Conservation (phyloP, 192 early-diverging fungal genomes). For the Entophlyctis helioformis region DNA sequence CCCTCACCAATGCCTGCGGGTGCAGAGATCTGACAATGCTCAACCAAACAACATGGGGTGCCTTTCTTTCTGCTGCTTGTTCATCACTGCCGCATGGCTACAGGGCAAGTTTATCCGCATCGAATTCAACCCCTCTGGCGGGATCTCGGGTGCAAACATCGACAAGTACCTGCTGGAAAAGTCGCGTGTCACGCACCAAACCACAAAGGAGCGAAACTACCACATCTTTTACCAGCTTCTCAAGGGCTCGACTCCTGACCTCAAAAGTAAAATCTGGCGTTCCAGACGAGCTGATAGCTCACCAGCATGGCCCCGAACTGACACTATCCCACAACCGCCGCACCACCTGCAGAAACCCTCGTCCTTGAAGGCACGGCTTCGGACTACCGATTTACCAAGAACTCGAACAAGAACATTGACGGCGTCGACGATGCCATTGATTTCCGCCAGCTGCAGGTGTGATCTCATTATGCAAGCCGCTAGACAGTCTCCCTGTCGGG, state of each 20-base stretch:
- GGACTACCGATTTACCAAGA: slow-evolving; percentile 75
- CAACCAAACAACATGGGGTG: too few relatives aligned
- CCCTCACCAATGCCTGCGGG: too few relatives aligned
- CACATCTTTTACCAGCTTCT: slow-evolving; percentile 99
- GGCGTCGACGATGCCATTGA: slow-evolving; percentile 85
- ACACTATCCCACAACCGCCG: too few relatives aligned
- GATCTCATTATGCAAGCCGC: too few relatives aligned
- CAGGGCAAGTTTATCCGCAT: slow-evolving; percentile 97
- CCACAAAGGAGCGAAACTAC: slow-evolving; percentile 85
- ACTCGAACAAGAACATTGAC: slow-evolving; percentile 77
- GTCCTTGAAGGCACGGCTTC: slow-evolving; percentile 62
- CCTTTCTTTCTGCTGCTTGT: too few relatives aligned
- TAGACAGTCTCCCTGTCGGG: too few relatives aligned
- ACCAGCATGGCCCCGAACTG: too few relatives aligned
- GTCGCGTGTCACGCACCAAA: slow-evolving; percentile 88
- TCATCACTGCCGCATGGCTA: too few relatives aligned
- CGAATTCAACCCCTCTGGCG: slow-evolving; percentile 79
- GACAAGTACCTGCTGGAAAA: slow-evolving; percentile 97
- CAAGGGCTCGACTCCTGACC: slow-evolving; percentile 61
- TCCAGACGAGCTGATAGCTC: too few relatives aligned
- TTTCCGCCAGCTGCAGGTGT: slow-evolving; percentile 63
- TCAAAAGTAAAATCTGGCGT: slow-evolving; percentile 34
- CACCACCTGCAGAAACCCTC: slow-evolving; percentile 39
- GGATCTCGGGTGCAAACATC: slow-evolving; percentile 92
- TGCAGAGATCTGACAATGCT: too few relatives aligned